Conservation (phyloP, 176 grass and related monocot genomes). For the Puya raimondii region DNA sequence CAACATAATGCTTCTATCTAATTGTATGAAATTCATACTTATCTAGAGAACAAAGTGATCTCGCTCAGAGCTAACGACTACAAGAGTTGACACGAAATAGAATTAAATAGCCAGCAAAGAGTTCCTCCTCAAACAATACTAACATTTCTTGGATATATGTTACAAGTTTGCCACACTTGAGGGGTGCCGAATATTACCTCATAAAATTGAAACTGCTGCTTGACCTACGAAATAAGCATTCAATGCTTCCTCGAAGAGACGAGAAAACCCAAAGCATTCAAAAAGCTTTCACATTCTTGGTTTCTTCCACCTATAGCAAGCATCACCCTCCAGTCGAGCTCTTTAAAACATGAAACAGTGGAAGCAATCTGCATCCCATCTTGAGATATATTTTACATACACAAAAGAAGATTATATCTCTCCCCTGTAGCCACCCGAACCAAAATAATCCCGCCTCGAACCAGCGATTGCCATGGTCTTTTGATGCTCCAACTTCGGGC, state of each 20-base stretch:
- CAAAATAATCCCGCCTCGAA: slow-evolving; percentile 75
- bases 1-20: neutral
- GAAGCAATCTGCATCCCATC: neutral
- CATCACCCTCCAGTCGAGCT: neutral
- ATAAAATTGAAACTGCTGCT: neutral
- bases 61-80: neutral
- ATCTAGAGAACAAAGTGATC: neutral
- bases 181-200: neutral
- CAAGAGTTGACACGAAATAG: neutral
- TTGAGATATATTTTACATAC: neutral
- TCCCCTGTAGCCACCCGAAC: slow-evolving; percentile 69
- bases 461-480: slow-evolving; percentile 74
- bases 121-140: neutral
- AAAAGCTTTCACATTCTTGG: neutral
- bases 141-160: neutral
- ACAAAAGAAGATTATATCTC: slow-evolving; percentile 52
- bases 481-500: slow-evolving; percentile 89
- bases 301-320: neutral
- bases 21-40: neutral
- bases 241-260: neutral
- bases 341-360: neutral
- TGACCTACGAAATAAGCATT: neutral
- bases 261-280: too few relatives aligned
- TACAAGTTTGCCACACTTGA: neutral
- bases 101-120: neutral